These are phyloP conservation scores for Trichoderma harzianum DNA, from an alignment of 2,329 filamentous ascomycete species.

Conservation along the genomic window DNA sequence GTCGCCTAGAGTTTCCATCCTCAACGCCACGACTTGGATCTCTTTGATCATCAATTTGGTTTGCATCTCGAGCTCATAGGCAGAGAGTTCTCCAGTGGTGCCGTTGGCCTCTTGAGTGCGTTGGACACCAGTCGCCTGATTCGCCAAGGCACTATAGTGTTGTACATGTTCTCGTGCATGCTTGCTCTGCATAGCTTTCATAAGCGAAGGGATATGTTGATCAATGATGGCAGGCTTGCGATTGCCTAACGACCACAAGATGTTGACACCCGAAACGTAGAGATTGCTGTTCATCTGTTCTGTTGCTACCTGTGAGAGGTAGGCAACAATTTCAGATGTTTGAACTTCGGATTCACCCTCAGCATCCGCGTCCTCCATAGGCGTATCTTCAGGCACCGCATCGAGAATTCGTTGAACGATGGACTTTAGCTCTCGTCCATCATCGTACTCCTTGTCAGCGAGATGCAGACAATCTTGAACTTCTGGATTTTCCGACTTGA, in stretches of 20 bases:
- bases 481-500: slow-evolving; percentile 85
- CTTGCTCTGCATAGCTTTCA: slow-evolving; percentile 91
- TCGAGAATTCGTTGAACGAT: slow-evolving; percentile 81
- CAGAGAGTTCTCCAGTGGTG: slow-evolving; percentile 56
- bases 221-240: slow-evolving; percentile 86
- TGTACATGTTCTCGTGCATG: slow-evolving; percentile 90
- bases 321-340: slow-evolving; percentile 82
- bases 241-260: slow-evolving; percentile 86
- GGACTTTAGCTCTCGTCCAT: slow-evolving; percentile 68
- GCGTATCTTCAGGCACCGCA: slow-evolving; percentile 73
- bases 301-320: slow-evolving; percentile 79
- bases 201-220: slow-evolving; percentile 78
- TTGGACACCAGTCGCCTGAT: slow-evolving; percentile 45
- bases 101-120: slow-evolving; percentile 54
- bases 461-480: slow-evolving; percentile 89
- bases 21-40: slow-evolving; percentile 84
- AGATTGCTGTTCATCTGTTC: slow-evolving; percentile 80
- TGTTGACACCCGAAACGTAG: slow-evolving; percentile 85
- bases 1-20: slow-evolving; percentile 90
- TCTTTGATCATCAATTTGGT: slow-evolving; percentile 91
- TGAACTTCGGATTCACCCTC: slow-evolving; percentile 80
- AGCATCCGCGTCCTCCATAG: slow-evolving; percentile 73
- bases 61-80: slow-evolving; percentile 82
- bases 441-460: slow-evolving; percentile 65
- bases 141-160: slow-evolving; percentile 60